Conservation (phyloP, 176 grass and related monocot species). For the Puya raimondii region DNA sequence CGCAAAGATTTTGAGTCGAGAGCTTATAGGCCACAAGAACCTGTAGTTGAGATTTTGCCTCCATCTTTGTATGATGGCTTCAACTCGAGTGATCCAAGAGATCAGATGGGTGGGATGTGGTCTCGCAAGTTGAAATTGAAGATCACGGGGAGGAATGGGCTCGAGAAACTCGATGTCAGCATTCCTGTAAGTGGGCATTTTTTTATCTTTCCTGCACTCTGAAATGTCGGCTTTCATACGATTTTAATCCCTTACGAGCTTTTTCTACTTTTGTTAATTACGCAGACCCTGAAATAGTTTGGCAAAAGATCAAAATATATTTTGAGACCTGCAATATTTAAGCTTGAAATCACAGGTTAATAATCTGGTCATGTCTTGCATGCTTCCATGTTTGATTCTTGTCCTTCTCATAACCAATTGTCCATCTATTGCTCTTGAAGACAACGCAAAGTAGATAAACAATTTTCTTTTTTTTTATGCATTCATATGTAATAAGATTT, state of each 20-base stretch:
- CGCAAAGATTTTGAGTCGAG: constrained; percentile 25
- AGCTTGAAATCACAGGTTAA: background rate
- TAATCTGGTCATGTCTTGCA: background rate
- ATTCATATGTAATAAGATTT: background rate
- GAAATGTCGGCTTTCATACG: background rate
- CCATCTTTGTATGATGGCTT: constrained; percentile 45
- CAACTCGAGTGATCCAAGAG: constrained; percentile 42
- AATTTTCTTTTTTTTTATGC: background rate
- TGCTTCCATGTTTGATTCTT: background rate
- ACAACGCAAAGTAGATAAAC: background rate
- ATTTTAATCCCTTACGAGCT: background rate
- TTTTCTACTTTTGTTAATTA: background rate
- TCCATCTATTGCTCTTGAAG: background rate
- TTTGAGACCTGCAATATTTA: background rate
- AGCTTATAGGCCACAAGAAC: constrained; percentile 38
- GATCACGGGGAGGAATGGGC: constrained; percentile 79
- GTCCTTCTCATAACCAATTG: background rate
- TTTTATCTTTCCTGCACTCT: constrained; percentile 1
- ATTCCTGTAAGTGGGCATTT: constrained; percentile 57
- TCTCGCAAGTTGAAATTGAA: constrained; percentile 61
- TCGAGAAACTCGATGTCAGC: constrained; percentile 79
- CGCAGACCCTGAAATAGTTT: background rate
- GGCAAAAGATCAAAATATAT: background rate
- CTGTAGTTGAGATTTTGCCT: constrained; percentile 76
- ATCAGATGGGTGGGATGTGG: constrained; percentile 60